These are phyloP conservation scores for Excoecaria cochinchinensis DNA, from an alignment of 345 rosid species.

Conservation along the genomic window DNA sequence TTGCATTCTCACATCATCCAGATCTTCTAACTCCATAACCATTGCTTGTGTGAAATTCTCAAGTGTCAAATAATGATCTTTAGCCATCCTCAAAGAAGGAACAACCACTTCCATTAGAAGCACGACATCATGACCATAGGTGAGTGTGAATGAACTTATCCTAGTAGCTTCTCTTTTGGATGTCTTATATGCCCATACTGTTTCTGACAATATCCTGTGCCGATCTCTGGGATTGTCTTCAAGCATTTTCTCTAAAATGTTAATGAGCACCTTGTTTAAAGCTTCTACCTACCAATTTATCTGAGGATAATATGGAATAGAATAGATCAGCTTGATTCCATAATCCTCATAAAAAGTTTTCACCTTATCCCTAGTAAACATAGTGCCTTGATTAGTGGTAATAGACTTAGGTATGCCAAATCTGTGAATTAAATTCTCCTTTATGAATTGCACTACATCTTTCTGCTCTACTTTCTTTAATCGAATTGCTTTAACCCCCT, in stretches of 20 bases:
- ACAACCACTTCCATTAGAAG: not conserved
- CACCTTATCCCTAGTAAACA: not conserved
- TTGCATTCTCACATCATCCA: no score
- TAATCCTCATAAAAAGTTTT: not conserved
- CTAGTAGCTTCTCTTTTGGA: not conserved
- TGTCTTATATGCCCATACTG: not conserved
- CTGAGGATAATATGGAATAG: not conserved
- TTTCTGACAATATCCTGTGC: not conserved
- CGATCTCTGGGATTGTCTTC: not conserved
- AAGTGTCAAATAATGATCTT: no score
- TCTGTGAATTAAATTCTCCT: no score
- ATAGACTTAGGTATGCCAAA: not conserved
- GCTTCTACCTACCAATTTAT: not conserved
- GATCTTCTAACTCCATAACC: no score
- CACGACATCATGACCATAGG: slow-evolving; percentile 2
- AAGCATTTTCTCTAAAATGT: no score
- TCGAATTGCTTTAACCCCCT: not conserved
- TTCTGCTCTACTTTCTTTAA: not conserved
- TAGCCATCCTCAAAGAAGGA: no score
- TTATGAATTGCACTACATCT: not conserved
- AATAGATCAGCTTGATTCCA: not conserved
- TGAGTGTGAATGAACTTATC: not conserved
- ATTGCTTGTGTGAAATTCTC: no score
- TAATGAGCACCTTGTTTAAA: not conserved
- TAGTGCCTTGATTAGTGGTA: not conserved